Evolutionary conservation across 768 basidiomycete genomes (phyloP), one percentile per base, ranked within the genome.

Genomic region (Lentinula edodes): DNA sequence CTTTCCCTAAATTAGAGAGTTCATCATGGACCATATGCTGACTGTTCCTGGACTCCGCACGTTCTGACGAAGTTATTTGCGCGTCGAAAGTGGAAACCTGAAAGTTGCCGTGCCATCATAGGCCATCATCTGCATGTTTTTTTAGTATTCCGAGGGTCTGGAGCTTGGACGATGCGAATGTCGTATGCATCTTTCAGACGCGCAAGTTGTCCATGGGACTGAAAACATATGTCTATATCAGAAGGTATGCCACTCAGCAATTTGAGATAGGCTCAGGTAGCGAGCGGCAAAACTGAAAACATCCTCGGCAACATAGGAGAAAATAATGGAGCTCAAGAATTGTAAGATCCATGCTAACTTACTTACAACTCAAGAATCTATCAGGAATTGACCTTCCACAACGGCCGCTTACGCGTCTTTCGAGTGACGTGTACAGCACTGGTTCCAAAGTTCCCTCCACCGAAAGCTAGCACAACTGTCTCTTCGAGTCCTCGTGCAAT

Each of bases 391-490:
- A 93, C 91, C 69, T 84, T 87, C 78, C 84, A 91, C 69, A 94
- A 81, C 59, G 90, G 90, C 55, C 85, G 90, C 69, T 88, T 90
- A 75, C 88, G 89, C 78, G 88, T 78, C 76, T 95, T 94, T 66
- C 92, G 84, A 51, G 93, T 93, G 70, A 96, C 81, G 72, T 93
- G 91, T 66, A 95, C 91, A 59, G 89, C 84, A 68, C 87, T 92
- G 61, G 82, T 84, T 55, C 80, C 86, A 73, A 78, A 79, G 65
- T 79, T 86, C 66, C 78, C 80, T 63, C 86, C 89, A 61, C 90
- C 90, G 75, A 95, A 93, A 41, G 91, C 92, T 66, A 95, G 79
- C 57, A 96, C 93, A 46, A 95, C 93, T n/a, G 90, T 91, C 75
- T 95, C 93, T 73, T 91, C 90, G 62, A 81, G 76, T 58, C 85